Evolutionary conservation across 306 rosid species (phyloP).

Genomic region (Psophocarpus tetragonolobus): DNA sequence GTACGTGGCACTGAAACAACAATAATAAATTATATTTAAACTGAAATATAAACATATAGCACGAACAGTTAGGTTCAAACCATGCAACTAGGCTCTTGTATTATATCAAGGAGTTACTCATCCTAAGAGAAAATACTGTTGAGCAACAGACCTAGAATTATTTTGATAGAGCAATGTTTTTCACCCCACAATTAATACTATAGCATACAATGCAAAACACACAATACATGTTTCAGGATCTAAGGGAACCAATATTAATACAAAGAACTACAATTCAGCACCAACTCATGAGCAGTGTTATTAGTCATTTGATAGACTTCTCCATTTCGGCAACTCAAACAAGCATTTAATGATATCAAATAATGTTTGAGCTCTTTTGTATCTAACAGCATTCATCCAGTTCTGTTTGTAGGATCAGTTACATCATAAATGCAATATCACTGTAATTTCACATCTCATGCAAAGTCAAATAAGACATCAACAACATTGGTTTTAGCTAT

Average conservation of each 20-base stretch:
- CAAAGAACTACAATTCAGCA: neutral
- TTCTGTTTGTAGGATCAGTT: constrained; percentile 5
- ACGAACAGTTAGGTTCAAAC: constrained; percentile 11
- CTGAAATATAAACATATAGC: constrained; percentile 10
- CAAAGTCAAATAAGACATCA: constrained; percentile 13
- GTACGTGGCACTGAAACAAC: constrained; percentile 8
- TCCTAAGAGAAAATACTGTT: neutral
- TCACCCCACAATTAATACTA: neutral
- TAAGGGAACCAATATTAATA: neutral
- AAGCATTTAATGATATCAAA: neutral
- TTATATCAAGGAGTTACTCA: neutral
- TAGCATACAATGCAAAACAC: neutral
- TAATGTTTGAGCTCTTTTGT: constrained; percentile 2
- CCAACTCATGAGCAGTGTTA: neutral
- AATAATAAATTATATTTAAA: neutral
- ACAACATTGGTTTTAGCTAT: neutral
- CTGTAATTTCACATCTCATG: neutral
- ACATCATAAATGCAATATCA: neutral
- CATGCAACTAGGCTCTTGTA: neutral
- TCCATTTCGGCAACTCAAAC: constrained; percentile 7
- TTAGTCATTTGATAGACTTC: neutral
- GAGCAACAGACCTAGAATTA: neutral
- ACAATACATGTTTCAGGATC: neutral
- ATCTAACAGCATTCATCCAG: constrained; percentile 3
- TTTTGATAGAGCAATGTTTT: neutral